These are phyloP conservation scores for Debaryomycetaceae sp. DNA, from an alignment of 1,139 yeast species.

Conservation along the genomic window DNA sequence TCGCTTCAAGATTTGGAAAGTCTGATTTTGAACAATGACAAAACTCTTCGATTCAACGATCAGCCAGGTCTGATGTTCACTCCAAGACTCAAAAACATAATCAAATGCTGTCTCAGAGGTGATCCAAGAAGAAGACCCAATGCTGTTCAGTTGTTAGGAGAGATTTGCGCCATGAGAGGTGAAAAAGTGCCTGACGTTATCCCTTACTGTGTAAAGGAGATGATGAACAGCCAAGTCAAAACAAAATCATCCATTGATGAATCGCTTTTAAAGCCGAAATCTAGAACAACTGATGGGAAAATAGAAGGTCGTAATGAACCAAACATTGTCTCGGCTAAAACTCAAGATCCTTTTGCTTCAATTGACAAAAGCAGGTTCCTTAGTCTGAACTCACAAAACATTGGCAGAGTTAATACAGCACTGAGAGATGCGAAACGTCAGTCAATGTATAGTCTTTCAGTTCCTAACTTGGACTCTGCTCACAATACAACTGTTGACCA, in stretches of 20 bases:
- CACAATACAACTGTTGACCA: constrained; percentile 7
- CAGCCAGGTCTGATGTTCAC: constrained; percentile 38
- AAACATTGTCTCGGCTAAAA: constrained; percentile 2
- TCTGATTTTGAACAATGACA: constrained; percentile 33
- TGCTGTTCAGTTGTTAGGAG: constrained; percentile 66
- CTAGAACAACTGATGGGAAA: constrained; percentile 7
- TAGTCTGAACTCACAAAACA: constrained; percentile 4
- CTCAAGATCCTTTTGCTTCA: constrained; percentile 35
- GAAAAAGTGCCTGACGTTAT: constrained; percentile 50
- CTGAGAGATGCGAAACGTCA: constrained; percentile 15
- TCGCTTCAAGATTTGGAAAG: constrained; percentile 38
- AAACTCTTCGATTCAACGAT: constrained; percentile 35
- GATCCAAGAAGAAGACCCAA: constrained; percentile 74
- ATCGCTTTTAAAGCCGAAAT: neutral
- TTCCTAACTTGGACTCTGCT: constrained; percentile 2
- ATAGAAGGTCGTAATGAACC: constrained; percentile 5
- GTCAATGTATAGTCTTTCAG: constrained; percentile 12
- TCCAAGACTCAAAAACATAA: constrained; percentile 52
- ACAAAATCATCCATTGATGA: neutral
- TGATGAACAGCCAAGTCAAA: neutral
- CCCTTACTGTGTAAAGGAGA: constrained; percentile 30
- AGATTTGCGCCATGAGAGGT: constrained; percentile 62
- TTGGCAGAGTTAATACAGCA: constrained; percentile 5
- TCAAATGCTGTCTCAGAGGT: constrained; percentile 60
- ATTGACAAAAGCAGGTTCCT: constrained; percentile 35